Evolutionary conservation across 176 grass and related monocot genomes (phyloP), one percentile per base, ranked within the genome.

Genomic region (Pontederia paniculata): DNA sequence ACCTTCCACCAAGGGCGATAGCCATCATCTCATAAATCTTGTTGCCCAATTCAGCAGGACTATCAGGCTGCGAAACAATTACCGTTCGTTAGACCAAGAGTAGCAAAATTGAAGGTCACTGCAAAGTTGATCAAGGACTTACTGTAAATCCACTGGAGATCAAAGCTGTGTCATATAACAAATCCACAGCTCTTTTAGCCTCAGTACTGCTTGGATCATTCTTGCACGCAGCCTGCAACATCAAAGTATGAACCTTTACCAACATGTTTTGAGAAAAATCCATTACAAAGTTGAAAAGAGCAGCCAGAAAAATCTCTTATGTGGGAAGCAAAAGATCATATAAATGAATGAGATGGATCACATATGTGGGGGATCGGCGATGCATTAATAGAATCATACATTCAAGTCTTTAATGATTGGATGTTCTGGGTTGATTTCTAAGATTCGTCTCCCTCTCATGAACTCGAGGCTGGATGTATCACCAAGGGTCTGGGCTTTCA

Each of bases 401-500:
- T 72, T 94, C 76, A 97, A 79, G 52, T 90, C 91, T 58, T 97
- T 97, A 57, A 90, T 42, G 25, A 97, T 97, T 47, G 83, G 83
- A 71, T 90, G 91, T 17, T 90, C 77, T 0, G 93, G 80, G 13
- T 97, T 97, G 22, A 88, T 88, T 81, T 90, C 86, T 17, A 97
- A 84, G 10, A 97, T 97, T 57, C 86, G 84, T 78, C 93, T 81
- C 47, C 86, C 93, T 52, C 83, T 82, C 93, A 90, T 97, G 74
- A 90, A 97, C 67, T 90, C 93, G 53, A 90, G 74, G 68, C 74
- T 97, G 67, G 86, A 90, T 61, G 93, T 79, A 57, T 97, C 93
- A 58, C 86, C 93, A 62, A 97, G 93, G 44, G 93, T 97, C 53
- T 97, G 93, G 59, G 93, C 93, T 75, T 90, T 97, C 93, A 91